Evolutionary conservation across 768 basidiomycete genomes (phyloP).

Genomic region (Xerocomellus intermedius): DNA sequence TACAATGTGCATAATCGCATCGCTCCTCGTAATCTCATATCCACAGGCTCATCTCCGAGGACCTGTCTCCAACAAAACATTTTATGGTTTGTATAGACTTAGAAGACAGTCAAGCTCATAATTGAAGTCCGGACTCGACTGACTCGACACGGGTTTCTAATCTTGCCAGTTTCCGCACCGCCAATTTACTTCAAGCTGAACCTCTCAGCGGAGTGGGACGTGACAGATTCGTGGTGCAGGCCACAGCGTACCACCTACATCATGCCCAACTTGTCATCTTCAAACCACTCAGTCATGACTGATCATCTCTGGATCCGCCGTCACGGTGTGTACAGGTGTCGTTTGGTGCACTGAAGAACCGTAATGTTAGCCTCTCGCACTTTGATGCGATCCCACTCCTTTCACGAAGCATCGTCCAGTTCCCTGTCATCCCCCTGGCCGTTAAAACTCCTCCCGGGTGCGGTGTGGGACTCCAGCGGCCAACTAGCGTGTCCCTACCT

Average conservation of each 20-base stretch:
- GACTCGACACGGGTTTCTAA: too few relatives aligned
- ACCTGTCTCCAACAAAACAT: not conserved
- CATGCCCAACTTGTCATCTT: too few relatives aligned
- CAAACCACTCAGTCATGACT: too few relatives aligned
- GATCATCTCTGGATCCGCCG: too few relatives aligned
- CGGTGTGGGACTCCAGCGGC: too few relatives aligned
- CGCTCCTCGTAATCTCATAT: not conserved
- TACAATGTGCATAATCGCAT: conserved; percentile 14
- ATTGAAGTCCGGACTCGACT: too few relatives aligned
- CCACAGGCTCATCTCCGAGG: not conserved
- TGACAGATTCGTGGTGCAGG: too few relatives aligned
- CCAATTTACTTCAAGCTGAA: too few relatives aligned
- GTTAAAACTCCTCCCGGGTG: not conserved
- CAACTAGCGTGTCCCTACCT: too few relatives aligned
- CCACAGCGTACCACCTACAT: too few relatives aligned
- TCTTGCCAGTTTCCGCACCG: not conserved
- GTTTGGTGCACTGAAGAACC: not conserved
- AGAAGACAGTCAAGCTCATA: not conserved
- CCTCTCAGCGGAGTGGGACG: not conserved
- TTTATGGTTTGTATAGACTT: not conserved
- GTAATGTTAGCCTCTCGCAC: too few relatives aligned
- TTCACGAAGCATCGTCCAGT: not conserved
- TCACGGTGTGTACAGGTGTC: not conserved
- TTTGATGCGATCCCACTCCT: too few relatives aligned
- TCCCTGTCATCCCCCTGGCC: not conserved